A percentile compares a stretch with the other conserved stretches of the same genome.
Evolutionary conservation across 768 basidiomycete species (phyloP).

Genomic region (Mycena capillaripes): DNA sequence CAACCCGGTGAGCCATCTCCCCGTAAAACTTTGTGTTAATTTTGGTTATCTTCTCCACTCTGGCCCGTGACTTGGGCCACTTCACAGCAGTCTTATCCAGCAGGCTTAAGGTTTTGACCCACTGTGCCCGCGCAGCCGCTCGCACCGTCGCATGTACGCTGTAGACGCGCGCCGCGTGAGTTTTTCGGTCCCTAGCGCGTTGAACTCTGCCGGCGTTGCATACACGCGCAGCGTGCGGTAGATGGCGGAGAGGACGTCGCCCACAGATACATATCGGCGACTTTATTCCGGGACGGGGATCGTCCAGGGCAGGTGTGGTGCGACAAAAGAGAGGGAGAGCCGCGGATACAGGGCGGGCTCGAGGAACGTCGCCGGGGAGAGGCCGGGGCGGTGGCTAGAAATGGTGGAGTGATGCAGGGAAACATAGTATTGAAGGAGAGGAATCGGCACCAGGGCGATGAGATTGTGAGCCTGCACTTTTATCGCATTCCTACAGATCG

Average conservation of each 20-base stretch:
- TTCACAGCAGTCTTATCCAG: too few relatives aligned
- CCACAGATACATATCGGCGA: constrained; percentile 10
- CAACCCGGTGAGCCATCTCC: not conserved
- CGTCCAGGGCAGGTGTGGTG: constrained; percentile 15
- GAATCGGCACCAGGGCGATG: constrained; percentile 16
- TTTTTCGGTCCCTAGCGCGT: constrained; percentile 11
- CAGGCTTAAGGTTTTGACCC: too few relatives aligned
- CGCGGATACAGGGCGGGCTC: constrained; percentile 13
- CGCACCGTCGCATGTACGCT: constrained; percentile 15
- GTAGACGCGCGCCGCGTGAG: constrained; percentile 12
- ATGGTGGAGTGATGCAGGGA: constrained; percentile 14
- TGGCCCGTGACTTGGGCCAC: not conserved
- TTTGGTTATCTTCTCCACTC: constrained; percentile 3
- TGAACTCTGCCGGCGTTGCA: constrained; percentile 14
- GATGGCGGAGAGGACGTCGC: constrained; percentile 13
- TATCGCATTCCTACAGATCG: not conserved
- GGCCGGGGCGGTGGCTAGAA: constrained; percentile 16
- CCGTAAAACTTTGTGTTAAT: not conserved
- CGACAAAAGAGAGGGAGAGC: constrained; percentile 8
- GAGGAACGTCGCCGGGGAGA: constrained; percentile 12
- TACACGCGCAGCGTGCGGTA: constrained; percentile 14
- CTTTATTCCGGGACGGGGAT: constrained; percentile 13
- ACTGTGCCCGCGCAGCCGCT: constrained; percentile 13
- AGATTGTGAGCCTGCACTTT: constrained; percentile 17
- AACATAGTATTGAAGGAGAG: constrained; percentile 17